Base-by-base conservation (phyloP, 768 basidiomycete species). In the Candolleomyces eurysporus region DNA sequence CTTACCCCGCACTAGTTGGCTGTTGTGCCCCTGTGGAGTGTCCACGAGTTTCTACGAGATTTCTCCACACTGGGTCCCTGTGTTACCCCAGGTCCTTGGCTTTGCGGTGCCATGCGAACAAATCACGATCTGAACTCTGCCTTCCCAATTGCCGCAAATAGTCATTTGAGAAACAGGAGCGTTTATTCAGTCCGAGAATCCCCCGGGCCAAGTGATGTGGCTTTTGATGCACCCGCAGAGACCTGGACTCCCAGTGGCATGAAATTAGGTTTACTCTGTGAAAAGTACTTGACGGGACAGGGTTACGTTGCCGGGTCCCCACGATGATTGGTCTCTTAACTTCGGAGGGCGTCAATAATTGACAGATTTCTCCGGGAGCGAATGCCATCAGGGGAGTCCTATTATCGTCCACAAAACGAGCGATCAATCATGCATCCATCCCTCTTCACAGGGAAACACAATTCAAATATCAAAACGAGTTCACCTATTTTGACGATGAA, bases 41-140 rank as follows among this genome's bases (percentile, higher is more conserved):
- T 46, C 14, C 26, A 21, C 2, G 36, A 39, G 51, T 72, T 74
- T 74, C 69, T n/a, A 70, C 75, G 73, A 75, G 61, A 63, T 71
- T 76, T 75, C 68, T 71, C 59, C 59, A 54, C 39, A 42, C 22
- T 10, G 26, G 32, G 57, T 26, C 17, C 16, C 30, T 48, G 31
- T 5, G 40, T 21, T 40, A 36, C 54, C 19, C 22, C 32, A 42
- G 31, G 11, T 43, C 54, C 54, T 56, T 11, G 14, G 36, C 17
- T 31, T 32, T 42, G 52, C 31, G 52, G n/a, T 16, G 13, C 26
- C 45, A 46, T 46, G 45, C 45, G 19, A 17, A 17, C 17, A 21
- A 21, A 46, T 46, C 45, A 21, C 45, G 45, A 46, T 46, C 45
- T 46, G 45, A 43, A 9, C 45, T 21, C 17, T 46, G 17, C 16